A percentile compares a stretch with the other conserved stretches of the same genome.
Evolutionary conservation across 2,329 filamentous ascomycete species (phyloP).

Genomic region (Curvularia sp.): DNA sequence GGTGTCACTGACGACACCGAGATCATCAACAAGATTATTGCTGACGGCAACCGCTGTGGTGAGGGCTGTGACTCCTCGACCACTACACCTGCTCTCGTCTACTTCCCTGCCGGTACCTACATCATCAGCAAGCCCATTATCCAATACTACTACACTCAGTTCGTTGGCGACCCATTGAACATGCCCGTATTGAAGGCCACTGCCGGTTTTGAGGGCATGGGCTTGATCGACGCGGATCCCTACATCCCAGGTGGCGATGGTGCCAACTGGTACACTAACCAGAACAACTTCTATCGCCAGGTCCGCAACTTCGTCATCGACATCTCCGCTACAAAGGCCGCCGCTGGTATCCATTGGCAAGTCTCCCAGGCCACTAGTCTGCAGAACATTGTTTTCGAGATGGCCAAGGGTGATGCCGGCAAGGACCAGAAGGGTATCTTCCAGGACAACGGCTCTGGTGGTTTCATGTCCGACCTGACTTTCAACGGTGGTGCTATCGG

Average conservation of each 20-base stretch:
- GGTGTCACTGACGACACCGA: constrained; percentile 80
- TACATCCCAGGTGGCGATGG: constrained; percentile 70
- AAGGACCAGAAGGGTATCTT: constrained; percentile 66
- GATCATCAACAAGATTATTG: constrained; percentile 85
- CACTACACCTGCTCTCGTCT: constrained; percentile 82
- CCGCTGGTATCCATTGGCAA: constrained; percentile 70
- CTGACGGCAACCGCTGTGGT: constrained; percentile 80
- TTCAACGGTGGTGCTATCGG: constrained; percentile 69
- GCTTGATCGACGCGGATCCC: constrained; percentile 86
- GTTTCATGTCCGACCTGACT: constrained; percentile 65
- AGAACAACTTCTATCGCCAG: constrained; percentile 64
- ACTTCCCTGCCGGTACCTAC: constrained; percentile 91
- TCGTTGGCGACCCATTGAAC: constrained; percentile 79
- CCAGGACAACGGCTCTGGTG: constrained; percentile 66
- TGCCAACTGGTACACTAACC: constrained; percentile 60
- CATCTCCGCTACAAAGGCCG: constrained; percentile 48
- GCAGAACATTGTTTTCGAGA: constrained; percentile 67
- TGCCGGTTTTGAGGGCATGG: constrained; percentile 77
- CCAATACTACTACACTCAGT: constrained; percentile 91
- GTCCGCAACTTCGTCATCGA: constrained; percentile 63
- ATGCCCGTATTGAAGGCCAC: constrained; percentile 74
- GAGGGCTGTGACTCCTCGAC: constrained; percentile 83
- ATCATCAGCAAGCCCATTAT: constrained; percentile 78
- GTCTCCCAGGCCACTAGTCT: constrained; percentile 69
- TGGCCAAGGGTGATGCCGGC: constrained; percentile 55